Base-by-base conservation (phyloP, 2,329 filamentous ascomycete species). In the Trichoderma polysporum region DNA sequence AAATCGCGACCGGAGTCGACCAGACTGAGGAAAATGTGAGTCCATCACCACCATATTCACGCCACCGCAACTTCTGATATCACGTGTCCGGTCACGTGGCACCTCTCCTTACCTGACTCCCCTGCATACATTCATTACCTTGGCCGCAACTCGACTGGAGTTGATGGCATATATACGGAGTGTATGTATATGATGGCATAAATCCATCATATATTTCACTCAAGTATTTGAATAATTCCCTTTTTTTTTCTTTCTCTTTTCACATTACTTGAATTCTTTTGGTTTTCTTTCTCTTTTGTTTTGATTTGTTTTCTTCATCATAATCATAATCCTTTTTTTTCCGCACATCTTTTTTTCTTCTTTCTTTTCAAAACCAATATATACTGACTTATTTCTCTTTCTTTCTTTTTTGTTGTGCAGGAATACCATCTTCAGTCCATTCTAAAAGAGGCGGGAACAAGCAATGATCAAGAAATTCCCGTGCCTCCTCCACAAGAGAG, bases 1-100 rank as follows among this genome's bases (percentile, higher is more conserved):
- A 92, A 90, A 93, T 97, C 77, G 93, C 95, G 77, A 97, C 94
- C 72, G 95, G 95, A 80, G 95, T 99, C 74, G 95, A 99, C 81
- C 94, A 97, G 78, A 92, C 90, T 71, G 95, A 99, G 82, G 94
- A 98, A 88, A 94, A 94, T 83, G 95, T 97, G 81, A 88, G 93
- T 92, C 70, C 71, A 41, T 68, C 54, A 33, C 31, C 53, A 52
- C 60, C 66, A 52, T 71, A 70, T 72, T 74, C 73, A 68, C 71
- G 65, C 73, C 69, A 52, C 64, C 68, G 72, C 70, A 65, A 71
- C 71, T 73, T 71, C 71, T 74, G 75, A 79, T 78, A 79, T 84
- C 83, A 86, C 84, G 84, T 86, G 84, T 25, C 29, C 0, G 0
- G 3, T 61, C 83, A 83, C 79, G 80, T 86, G 84, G 31, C 2